phyloP scores from a whole-genome alignment of 306 rosid species.

The Vigna nakashimae region DNA sequence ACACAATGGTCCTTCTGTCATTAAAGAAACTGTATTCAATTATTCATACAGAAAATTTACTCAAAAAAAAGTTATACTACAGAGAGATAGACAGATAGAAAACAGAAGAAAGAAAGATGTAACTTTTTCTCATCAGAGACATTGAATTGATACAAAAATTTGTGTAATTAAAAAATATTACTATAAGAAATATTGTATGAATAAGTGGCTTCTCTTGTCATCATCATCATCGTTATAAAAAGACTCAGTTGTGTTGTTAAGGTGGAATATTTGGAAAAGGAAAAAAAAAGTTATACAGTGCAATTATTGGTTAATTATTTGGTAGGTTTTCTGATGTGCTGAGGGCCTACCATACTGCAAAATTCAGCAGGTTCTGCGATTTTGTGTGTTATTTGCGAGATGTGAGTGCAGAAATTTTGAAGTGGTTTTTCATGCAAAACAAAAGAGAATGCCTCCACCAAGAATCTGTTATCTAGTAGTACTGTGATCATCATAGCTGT shows the following conservation, averaged over 20 bases:
- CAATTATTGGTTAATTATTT: conserved; percentile 63
- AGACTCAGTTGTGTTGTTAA: conserved; percentile 54
- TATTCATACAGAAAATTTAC: not conserved
- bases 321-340: conserved; percentile 8
- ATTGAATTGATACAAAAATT: not conserved
- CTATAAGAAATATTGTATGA: not conserved
- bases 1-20: conserved; percentile 42
- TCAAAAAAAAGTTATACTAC: not conserved
- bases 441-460: not conserved
- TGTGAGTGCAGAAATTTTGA: conserved; percentile 22
- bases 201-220: not conserved
- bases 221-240: conserved; percentile 38
- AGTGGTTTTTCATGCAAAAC: not conserved
- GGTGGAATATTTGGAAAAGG: not conserved
- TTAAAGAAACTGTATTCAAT: conserved; percentile 14
- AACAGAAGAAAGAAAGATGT: not conserved
- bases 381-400: conserved; percentile 21
- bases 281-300: conserved; percentile 26
- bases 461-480: not conserved
- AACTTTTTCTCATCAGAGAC: not conserved
- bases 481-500: not conserved
- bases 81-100: not conserved
- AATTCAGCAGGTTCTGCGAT: conserved; percentile 32
- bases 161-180: not conserved
- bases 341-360: conserved; percentile 49